Base-by-base conservation (phyloP, 2,329 filamentous ascomycete genomes). In the Immersiporthe knoxdaviesiana region DNA sequence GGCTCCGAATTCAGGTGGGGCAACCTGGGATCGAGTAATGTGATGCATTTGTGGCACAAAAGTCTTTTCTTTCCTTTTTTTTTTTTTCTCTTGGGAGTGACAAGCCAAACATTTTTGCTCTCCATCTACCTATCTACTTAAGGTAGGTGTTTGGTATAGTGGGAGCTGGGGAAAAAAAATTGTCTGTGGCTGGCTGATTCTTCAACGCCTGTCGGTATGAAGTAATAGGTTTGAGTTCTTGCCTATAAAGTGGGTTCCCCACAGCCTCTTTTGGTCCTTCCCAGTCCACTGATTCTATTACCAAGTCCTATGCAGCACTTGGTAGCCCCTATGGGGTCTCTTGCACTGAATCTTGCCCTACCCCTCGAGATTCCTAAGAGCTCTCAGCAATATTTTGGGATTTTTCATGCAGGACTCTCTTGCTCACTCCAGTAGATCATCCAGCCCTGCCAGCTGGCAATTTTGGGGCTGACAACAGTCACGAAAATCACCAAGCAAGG, bases 401-500 rank as follows among this genome's bases (percentile, higher is more conserved):
- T 50, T 50, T 2, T 27, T 27, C 10, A 18, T 30, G 14, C 12
- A 30, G 50, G 24, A 6, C 30, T 27, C 11, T 27, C 50, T 54
- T 1, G 12, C 50, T 54, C 41, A 27, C n/a, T 4, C 10, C 3
- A 54, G 11, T 27, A 27, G n/a, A 54, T 24, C 50, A 21, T 58
- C 30, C 30, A 37, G 32, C 30, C 56, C 21, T 59, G 56, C 56
- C 56, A 59, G 56, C 56, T 59, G 56, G 30, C 56, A n/a, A 37
- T n/a, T 11, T 58, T 3, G 16, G 56, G 56, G 27, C 27, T 16
- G 11, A 56, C 24, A 30, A 56, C 24, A 32, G 6, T 8, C 52
- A 18, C 27, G 52, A 30, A 30, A 56, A 56, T 56, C 52, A 30
- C 16, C n/a, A 41, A 47, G 35, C 66, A 68, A 16, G 60, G 60